Evolutionary conservation across 2,329 filamentous ascomycete species (phyloP), one percentile per base, ranked within the genome.

Genomic region (Phaeosphaeria sp.): DNA sequence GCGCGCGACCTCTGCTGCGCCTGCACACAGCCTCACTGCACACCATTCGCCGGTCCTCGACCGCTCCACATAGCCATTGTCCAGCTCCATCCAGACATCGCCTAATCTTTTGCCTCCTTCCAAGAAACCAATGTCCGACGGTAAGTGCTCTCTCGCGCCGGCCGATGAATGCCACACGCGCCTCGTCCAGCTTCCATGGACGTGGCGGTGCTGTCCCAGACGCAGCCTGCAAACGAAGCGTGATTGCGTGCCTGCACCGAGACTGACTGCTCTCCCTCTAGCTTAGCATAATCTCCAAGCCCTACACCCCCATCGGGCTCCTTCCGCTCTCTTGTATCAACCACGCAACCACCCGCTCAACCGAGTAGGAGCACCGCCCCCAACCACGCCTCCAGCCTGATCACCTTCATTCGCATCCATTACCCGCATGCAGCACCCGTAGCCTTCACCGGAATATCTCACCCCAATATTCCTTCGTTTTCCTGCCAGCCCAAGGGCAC

Each of bases 381-480:
- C 54, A 5, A 33, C 25, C 50, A 53, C 42, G 60, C 60, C 51
- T 49, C 44, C 55, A 9, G 27, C 51, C 50, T 43, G 22, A 36
- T 17, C 41, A 60, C 54, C 43, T 55, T 58, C 48, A 50, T 36
- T 46, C 39, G 58, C 56, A 25, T 57, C 46, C 52, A 52, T 65
- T 55, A 52, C 59, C 53, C 57, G 64, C 61, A 74, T 74, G 70
- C 65, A 58, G 54, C 48, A 48, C 65, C 58, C 56, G 39, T 59
- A 59, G 49, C 67, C 41, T 51, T 71, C 65, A 72, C 68, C 72
- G 69, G 69, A 67, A 71, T 58, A 68, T 65, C 67, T 64, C 56
- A 63, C 58, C 64, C 72, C 33, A 23, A 44, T 46, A 43, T 72
- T 68, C 53, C 66, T 71, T 52, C 63, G 63, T 62, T 65, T 65